Evolutionary conservation across 1,284 basidiomycete genomes (phyloP).

Genomic region (Sporisorium graminicola): DNA sequence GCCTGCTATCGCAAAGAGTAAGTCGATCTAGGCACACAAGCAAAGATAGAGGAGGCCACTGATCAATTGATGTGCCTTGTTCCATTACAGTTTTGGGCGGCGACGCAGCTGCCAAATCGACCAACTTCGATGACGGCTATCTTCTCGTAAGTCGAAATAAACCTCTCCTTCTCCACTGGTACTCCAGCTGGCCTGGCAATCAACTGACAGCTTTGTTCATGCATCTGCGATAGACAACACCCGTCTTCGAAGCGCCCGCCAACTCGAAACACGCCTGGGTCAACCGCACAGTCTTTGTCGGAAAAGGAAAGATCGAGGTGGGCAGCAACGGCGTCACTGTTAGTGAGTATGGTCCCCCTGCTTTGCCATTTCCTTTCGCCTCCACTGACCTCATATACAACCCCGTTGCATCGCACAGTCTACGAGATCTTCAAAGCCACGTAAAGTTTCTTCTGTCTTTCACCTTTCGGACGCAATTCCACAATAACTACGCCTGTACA

Average conservation of each 20-base stretch:
- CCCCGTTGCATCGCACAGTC: too few species aligned
- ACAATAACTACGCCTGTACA: not conserved
- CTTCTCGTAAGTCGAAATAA: slow-evolving; percentile 42
- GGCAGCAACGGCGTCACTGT: slow-evolving; percentile 21
- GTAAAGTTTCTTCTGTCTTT: not conserved
- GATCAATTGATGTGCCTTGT: not conserved
- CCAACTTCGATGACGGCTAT: slow-evolving; percentile 41
- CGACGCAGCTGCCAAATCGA: slow-evolving; percentile 26
- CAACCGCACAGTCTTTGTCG: slow-evolving; percentile 45
- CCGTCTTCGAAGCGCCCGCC: slow-evolving; percentile 37
- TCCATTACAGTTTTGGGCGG: slow-evolving; percentile 23
- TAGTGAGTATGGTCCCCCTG: slow-evolving; percentile 10
- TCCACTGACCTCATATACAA: not conserved
- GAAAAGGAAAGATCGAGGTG: slow-evolving; percentile 39
- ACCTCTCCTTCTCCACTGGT: not conserved
- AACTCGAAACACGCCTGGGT: slow-evolving; percentile 44
- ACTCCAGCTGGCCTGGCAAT: not conserved
- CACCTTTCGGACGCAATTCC: not conserved
- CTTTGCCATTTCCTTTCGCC: not conserved
- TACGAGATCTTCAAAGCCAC: slow-evolving; percentile 46
- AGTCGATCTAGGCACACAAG: not conserved
- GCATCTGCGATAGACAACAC: slow-evolving; percentile 20
- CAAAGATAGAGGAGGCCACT: not conserved
- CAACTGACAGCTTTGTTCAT: not conserved
- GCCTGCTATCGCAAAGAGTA: slow-evolving; percentile 31